Evolutionary conservation across 768 basidiomycete species (phyloP).

Genomic region (Boletellus sp.): DNA sequence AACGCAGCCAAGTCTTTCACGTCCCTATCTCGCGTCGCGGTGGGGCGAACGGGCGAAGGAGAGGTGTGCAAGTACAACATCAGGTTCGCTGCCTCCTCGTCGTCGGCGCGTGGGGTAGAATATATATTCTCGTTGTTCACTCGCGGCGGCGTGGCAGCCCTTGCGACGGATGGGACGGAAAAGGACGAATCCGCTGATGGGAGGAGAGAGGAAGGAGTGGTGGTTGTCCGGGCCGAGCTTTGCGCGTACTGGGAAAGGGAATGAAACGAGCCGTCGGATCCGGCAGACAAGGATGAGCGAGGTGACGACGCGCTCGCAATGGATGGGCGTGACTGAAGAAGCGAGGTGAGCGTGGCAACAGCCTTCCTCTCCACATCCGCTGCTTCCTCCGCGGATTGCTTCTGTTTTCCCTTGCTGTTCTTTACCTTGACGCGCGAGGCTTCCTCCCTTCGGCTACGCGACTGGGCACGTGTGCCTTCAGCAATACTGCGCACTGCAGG

Average conservation of each 20-base stretch:
- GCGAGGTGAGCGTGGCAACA: conserved; percentile 72
- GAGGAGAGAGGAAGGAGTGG: conserved; percentile 37
- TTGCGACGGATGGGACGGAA: conserved; percentile 16
- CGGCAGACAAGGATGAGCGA: conserved; percentile 65
- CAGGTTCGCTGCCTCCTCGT: conserved; percentile 76
- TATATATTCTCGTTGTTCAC: conserved; percentile 31
- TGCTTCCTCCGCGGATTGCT: conserved; percentile 32
- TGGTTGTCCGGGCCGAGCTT: conserved; percentile 56
- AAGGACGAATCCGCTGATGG: conserved; percentile 42
- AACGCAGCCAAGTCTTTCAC: conserved; percentile 53
- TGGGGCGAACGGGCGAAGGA: conserved; percentile 70
- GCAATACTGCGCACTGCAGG: conserved; percentile 40
- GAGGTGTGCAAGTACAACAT: conserved; percentile 85
- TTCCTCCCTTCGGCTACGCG: conserved; percentile 42
- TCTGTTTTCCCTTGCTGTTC: conserved; percentile 50
- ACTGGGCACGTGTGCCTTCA: conserved; percentile 44
- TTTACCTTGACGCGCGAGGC: conserved; percentile 33
- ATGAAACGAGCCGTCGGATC: conserved; percentile 62
- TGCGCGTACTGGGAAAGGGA: conserved; percentile 65
- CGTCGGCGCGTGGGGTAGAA: conserved; percentile 59
- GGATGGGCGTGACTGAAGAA: conserved; percentile 63
- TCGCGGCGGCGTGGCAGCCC: conserved; percentile 37
- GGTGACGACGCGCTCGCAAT: conserved; percentile 63
- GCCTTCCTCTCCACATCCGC: conserved; percentile 75
- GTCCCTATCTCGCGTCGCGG: conserved; percentile 43